Conservation (phyloP, 2,329 filamentous ascomycete genomes). For the Penicillium freii region DNA sequence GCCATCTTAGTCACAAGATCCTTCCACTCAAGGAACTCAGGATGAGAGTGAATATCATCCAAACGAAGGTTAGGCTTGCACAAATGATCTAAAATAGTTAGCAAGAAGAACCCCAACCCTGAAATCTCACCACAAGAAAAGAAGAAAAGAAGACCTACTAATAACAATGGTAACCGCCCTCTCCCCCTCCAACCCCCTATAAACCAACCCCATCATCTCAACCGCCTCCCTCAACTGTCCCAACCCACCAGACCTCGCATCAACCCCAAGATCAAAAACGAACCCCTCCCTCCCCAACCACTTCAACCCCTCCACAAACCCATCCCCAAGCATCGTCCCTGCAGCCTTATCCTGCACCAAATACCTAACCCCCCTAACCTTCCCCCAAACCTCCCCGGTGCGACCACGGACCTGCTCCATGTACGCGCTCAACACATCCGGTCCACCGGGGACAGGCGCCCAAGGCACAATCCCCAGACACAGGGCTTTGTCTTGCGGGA, state of each 20-base stretch:
- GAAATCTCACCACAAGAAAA: neutral
- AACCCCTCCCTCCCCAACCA: conserved; percentile 63
- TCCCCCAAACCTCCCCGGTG: conserved; percentile 58
- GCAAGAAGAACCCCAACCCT: conserved; percentile 12
- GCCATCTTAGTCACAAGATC: conserved; percentile 66
- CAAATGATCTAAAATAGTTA: conserved; percentile 66
- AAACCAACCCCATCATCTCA: conserved; percentile 66
- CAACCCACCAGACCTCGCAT: conserved; percentile 72
- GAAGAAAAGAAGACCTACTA: conserved; percentile 45
- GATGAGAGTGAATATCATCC: conserved; percentile 38
- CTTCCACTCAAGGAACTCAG: conserved; percentile 67
- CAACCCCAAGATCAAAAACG: conserved; percentile 80
- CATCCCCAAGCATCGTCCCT: conserved; percentile 62
- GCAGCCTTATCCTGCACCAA: conserved; percentile 73
- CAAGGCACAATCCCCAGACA: conserved; percentile 75
- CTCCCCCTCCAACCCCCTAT: conserved; percentile 53
- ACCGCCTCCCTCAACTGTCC: conserved; percentile 70
- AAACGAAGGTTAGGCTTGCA: conserved; percentile 79
- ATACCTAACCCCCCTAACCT: conserved; percentile 77
- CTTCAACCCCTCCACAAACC: conserved; percentile 65
- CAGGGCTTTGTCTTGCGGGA: conserved; percentile 50
- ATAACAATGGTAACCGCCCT: conserved; percentile 67
- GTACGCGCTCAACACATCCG: conserved; percentile 62
- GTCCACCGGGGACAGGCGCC: conserved; percentile 74
- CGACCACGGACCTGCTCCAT: conserved; percentile 57